Percentiles rank a stretch among this genome's conserved stretches.
Evolutionary conservation across 176 grass and related monocot genomes (phyloP).

Genomic region (Triticum dicoccoides): DNA sequence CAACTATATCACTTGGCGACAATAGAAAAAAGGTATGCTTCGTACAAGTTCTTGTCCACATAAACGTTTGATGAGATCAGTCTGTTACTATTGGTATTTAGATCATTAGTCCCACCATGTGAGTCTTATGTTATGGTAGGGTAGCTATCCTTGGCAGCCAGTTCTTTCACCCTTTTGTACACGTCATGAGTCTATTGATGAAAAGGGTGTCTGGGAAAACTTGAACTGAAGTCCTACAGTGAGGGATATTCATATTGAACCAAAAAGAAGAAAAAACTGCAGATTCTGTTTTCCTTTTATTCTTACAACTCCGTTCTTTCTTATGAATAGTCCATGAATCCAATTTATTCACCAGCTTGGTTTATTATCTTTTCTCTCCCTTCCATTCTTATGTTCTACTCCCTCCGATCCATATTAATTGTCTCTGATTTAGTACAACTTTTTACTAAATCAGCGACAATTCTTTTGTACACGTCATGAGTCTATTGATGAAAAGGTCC

Average conservation of each 20-base stretch:
- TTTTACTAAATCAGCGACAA: too few species aligned
- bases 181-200: not conserved
- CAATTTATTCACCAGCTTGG: not conserved
- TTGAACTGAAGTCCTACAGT: not conserved
- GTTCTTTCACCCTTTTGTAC: not conserved
- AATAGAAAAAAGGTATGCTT: constrained; percentile 56
- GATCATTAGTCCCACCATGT: not conserved
- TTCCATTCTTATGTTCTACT: not conserved
- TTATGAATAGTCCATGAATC: not conserved
- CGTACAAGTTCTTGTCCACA: not conserved
- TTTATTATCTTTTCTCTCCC: not conserved
- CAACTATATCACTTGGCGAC: constrained; percentile 66
- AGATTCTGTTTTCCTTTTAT: not conserved
- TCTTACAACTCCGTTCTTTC: not conserved
- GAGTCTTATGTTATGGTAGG: not conserved
- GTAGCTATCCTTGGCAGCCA: not conserved
- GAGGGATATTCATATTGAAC: not conserved
- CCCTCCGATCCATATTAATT: too few species aligned
- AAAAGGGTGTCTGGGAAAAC: not conserved
- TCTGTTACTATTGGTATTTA: constrained; percentile 9
- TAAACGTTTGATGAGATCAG: not conserved
- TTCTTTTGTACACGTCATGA: not conserved
- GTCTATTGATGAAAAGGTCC: not conserved
- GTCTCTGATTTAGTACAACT: too few species aligned
- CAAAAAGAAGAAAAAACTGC: not conserved